These are phyloP conservation scores for Ophioceras dolichostomum DNA, from an alignment of 2,329 filamentous ascomycete species.

Conservation along the genomic window DNA sequence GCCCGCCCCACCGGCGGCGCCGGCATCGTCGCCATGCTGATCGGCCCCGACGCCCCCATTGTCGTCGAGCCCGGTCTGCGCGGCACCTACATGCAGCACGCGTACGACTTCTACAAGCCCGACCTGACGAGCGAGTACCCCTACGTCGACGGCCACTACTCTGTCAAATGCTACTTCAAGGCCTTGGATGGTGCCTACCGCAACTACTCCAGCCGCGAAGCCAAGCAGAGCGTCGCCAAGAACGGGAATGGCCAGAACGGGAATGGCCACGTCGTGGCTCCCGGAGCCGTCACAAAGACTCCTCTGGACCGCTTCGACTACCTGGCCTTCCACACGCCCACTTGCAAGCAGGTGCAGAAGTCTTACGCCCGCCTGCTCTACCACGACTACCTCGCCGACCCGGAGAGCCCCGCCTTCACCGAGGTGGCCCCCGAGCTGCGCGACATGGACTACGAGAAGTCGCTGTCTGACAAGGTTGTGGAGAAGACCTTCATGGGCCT, in stretches of 20 bases:
- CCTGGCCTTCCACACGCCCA: conserved; percentile 71
- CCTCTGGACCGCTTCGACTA: conserved; percentile 73
- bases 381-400: conserved; percentile 70
- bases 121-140: conserved; percentile 81
- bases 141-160: conserved; percentile 75
- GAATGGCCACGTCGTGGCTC: conserved; percentile 35
- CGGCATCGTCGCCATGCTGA: conserved; percentile 65
- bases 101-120: conserved; percentile 86
- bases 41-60: conserved; percentile 67
- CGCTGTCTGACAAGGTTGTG: conserved; percentile 66
- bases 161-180: conserved; percentile 68
- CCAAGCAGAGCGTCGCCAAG: conserved; percentile 29
- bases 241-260: conserved; percentile 41
- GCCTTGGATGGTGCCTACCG: conserved; percentile 73
- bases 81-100: conserved; percentile 70
- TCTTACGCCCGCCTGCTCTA: conserved; percentile 75
- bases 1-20: conserved; percentile 73
- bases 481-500: conserved; percentile 81
- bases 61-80: conserved; percentile 69
- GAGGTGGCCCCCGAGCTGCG: conserved; percentile 66
- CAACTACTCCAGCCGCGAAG: conserved; percentile 66
- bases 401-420: conserved; percentile 53
- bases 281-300: conserved; percentile 39
- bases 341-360: conserved; percentile 79
- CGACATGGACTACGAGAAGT: conserved; percentile 69